These are phyloP conservation scores for Zygosaccharomyces sapae DNA, from an alignment of 1,139 yeast species.

Conservation along the genomic window DNA sequence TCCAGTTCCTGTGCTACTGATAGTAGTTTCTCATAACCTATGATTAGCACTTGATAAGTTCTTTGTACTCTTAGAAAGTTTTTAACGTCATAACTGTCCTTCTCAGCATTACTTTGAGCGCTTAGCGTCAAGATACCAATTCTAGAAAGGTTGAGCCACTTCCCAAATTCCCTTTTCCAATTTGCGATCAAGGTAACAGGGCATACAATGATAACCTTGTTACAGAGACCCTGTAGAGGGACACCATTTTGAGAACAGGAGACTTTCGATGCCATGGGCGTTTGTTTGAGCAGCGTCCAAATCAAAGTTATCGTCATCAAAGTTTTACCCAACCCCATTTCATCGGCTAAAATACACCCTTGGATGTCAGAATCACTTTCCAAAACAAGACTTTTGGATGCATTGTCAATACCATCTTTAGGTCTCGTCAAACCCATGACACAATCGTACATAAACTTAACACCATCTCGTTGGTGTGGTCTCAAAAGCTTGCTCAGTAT, in stretches of 20 bases:
- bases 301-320: conserved; percentile 76
- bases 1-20: conserved; percentile 45
- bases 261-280: conserved; percentile 44
- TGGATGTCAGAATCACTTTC: conserved; percentile 43
- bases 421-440: conserved; percentile 59
- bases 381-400: conserved; percentile 16
- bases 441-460: conserved; percentile 74
- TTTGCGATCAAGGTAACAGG: conserved; percentile 87
- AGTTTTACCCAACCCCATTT: conserved; percentile 96
- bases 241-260: conserved; percentile 31
- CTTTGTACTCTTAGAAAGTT: conserved; percentile 59
- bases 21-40: conserved; percentile 74
- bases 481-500: conserved; percentile 52
- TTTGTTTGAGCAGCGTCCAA: conserved; percentile 79
- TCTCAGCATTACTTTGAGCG: conserved; percentile 43
- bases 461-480: conserved; percentile 85
- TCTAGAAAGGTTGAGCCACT: conserved; percentile 77
- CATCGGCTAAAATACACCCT: conserved; percentile 91
- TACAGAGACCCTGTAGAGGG: conserved; percentile 31
- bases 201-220: conserved; percentile 73
- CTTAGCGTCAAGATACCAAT: conserved; percentile 56
- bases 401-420: conserved; percentile 10
- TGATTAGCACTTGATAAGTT: conserved; percentile 76
- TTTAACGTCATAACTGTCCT: conserved; percentile 55
- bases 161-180: conserved; percentile 84